Percentiles rank a stretch among this genome's conserved stretches.
Conservation (phyloP, 768 basidiomycete species). For the Pluteus cervinus region DNA sequence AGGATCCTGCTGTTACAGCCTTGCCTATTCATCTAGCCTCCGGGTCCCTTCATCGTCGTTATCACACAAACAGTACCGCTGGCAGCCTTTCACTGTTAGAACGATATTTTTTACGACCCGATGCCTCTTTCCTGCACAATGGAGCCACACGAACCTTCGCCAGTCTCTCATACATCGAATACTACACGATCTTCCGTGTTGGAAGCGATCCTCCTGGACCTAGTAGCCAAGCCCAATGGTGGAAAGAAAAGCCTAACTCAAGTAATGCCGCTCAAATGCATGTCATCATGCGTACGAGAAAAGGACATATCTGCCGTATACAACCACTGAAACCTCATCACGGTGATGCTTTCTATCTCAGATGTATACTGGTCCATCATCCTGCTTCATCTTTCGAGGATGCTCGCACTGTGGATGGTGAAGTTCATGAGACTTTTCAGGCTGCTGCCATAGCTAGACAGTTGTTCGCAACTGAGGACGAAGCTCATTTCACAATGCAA, state of each 20-base stretch:
- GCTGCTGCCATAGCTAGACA: conserved; percentile 11
- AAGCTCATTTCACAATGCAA: conserved; percentile 19
- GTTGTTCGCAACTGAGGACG: conserved; percentile 11
- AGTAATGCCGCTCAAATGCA: conserved; percentile 4
- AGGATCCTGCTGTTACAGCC: conserved; percentile 24
- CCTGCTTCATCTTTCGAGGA: conserved; percentile 11
- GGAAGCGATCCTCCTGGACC: too few relatives aligned
- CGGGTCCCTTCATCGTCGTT: conserved; percentile 17
- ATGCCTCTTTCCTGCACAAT: background rate
- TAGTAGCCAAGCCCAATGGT: too few relatives aligned
- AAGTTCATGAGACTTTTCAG: conserved; percentile 13
- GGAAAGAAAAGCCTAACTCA: conserved; percentile 4
- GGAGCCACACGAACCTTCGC: background rate
- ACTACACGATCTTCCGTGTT: conserved; percentile 6
- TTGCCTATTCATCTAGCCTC: conserved; percentile 26
- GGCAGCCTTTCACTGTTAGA: conserved; percentile 12
- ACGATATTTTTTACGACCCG: conserved; percentile 15
- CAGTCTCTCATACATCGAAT: conserved; percentile 4
- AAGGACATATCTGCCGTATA: conserved; percentile 17
- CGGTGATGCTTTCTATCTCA: conserved; percentile 29
- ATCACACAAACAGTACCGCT: conserved; percentile 1
- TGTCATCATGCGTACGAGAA: conserved; percentile 4
- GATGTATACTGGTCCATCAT: conserved; percentile 16
- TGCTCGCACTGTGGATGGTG: conserved; percentile 14
- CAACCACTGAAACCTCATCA: conserved; percentile 16